Conservation (phyloP, 441 rosid genomes). For the Theobroma grandiflorum region DNA sequence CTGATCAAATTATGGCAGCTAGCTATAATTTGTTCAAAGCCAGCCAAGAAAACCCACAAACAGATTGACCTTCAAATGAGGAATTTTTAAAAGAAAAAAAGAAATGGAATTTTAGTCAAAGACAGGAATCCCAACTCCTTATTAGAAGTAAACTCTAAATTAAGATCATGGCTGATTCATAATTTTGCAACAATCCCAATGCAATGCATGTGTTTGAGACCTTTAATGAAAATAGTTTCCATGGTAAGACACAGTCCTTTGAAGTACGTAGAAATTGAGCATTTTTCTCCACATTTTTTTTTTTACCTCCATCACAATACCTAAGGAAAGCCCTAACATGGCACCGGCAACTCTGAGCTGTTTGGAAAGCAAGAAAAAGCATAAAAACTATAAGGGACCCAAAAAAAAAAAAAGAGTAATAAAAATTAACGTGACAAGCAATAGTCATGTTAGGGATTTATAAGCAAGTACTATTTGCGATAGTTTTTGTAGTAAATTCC, state of each 20-base stretch:
- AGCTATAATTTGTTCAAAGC: neutral
- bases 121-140: neutral
- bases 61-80: neutral
- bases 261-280: neutral
- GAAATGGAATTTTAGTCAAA: neutral
- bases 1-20: neutral
- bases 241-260: neutral
- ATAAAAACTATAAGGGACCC: neutral
- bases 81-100: neutral
- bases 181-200: neutral
- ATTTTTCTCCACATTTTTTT: neutral
- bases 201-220: slow-evolving; percentile 8
- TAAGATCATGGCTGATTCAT: neutral
- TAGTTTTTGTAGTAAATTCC: neutral
- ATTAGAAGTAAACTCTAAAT: neutral
- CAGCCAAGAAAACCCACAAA: slow-evolving; percentile 13
- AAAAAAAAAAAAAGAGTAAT: neutral
- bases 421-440: slow-evolving; percentile 4
- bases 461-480: neutral
- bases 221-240: neutral
- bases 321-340: neutral
- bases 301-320: neutral
- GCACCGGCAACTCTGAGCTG: slow-evolving; percentile 4
- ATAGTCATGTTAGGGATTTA: neutral
- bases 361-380: slow-evolving; percentile 20